Evolutionary conservation across 768 basidiomycete species (phyloP), one percentile per base, ranked within the genome.

Genomic region (Lentinus brumalis): DNA sequence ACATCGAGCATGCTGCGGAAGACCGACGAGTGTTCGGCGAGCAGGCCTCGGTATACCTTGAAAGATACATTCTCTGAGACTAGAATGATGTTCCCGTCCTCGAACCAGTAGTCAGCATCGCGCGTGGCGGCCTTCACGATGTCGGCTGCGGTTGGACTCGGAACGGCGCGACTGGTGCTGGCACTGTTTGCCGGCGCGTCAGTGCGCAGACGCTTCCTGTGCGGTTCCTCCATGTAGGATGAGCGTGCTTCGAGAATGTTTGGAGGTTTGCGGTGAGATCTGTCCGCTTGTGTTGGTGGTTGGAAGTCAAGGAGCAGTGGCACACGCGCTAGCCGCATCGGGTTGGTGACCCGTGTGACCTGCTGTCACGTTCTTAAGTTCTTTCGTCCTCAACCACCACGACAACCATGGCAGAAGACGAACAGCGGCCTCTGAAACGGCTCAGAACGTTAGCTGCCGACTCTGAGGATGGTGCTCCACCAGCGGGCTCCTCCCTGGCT

Each of bases 71-170:
- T 18, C 26, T 40, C 32, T 8, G 60, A 38, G 4, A 51, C 18
- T 14, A 66, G 46, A 15, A 66, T 46, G 35, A 66, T 47, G 45
- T 55, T 62, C 6, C 64, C 64, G 38, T 66, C 64, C 5, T 66
- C 61, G 32, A 63, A 66, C 53, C 57, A 63, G 10, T 55, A 54
- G 6, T 59, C 57, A 2, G 7, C 40, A 31, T 53, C 53, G 39
- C 53, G 40, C 15, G 5, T 53, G 6, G 53, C 40, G 4, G n/a
- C 53, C 7, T 42, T n/a, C 14, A 53, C n/a, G 12, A 30, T 30
- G 49, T 50, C 49, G 7, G 49, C 14, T 11, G 29, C 29, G 21
- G 49, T 21, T 8, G 44, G n/a, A 45, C 16, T 45, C 15, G 9
- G 15, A 21, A 21, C n/a, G 1, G 7, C 44, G 14, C n/a, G 16